Base-by-base conservation (phyloP, 805 yeast genomes). In the Komagataella phaffii region DNA sequence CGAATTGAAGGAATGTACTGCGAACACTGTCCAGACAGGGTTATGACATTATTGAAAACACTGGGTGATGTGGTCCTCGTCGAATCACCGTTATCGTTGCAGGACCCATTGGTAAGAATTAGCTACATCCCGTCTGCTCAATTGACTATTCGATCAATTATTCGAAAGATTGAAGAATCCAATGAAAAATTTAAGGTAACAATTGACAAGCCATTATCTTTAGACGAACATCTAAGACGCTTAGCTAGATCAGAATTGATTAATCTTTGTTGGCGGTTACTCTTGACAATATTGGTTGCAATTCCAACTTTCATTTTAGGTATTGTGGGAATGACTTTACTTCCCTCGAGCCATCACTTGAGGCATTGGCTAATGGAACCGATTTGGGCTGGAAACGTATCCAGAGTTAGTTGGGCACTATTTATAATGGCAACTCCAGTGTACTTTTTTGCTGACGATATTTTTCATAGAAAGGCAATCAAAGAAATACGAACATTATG, bases 401-500 rank as follows among this genome's bases (percentile, higher is more conserved):
- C 82, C 1, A 62, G 88, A 48, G 77, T 73, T 53, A 74, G 77
- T n/a, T 83, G 89, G 88, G 73, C 81, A 6, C 64, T 85, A 51
- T 73, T 85, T 53, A 63, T 81, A 46, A 64, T 84, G 51, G 74
- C 89, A 48, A 81, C 91, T 0, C 88, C 89, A 0, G 83, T 83
- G 1, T 85, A 83, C 59, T 81, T 85, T 59, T 81, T 79, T 62
- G 83, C 86, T 0, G 90, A 86, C 21, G 86, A 81, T 59, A 72
- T 81, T 2, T 85, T 85, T 66, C 93, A 85, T 58, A 57, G 67
- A 12, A 85, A 84, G 58, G 86, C 91, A 0, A 12, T 79, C 24
- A 74, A 73, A 50, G 91, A 85, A 59, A 56, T 85, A 2, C 59
- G 70, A 51, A 68, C 79, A 2, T 61, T 85, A 30, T 84, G 88